A percentile compares a stretch with the other conserved stretches of the same genome.
These are phyloP conservation scores for Zygoascus biomembranicola DNA, from an alignment of 805 yeast genomes.

Conservation along the genomic window DNA sequence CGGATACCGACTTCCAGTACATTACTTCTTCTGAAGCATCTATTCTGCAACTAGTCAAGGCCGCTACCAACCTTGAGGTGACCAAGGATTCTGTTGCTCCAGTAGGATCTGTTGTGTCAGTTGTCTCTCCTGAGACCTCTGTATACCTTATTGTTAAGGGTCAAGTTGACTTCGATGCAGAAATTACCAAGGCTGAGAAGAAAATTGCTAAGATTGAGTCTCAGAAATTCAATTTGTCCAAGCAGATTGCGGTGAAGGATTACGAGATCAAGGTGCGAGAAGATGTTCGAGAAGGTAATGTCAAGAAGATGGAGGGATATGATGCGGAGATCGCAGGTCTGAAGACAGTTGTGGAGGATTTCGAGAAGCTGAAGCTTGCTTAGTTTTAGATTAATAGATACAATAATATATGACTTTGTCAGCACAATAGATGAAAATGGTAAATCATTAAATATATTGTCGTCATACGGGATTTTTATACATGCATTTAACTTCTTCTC, in stretches of 20 bases:
- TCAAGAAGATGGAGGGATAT: conserved; percentile 56
- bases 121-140: conserved; percentile 70
- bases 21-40: conserved; percentile 69
- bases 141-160: conserved; percentile 93
- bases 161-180: conserved; percentile 85
- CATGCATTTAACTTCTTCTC: conserved; percentile 26
- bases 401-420: neutral
- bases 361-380: conserved; percentile 66
- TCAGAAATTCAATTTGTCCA: conserved; percentile 54
- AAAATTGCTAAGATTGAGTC: conserved; percentile 62
- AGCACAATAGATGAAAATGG: too few relatives aligned
- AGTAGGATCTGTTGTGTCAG: conserved; percentile 79
- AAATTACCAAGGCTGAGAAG: conserved; percentile 72
- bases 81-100: conserved; percentile 56
- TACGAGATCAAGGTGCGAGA: conserved; percentile 79
- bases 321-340: conserved; percentile 86
- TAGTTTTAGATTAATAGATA: neutral
- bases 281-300: conserved; percentile 72
- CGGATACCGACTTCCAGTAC: conserved; percentile 40
- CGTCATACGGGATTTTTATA: too few relatives aligned
- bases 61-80: conserved; percentile 67
- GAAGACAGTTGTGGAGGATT: conserved; percentile 74
- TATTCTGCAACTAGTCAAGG: conserved; percentile 87
- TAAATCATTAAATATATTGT: neutral
- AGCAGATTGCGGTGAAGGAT: conserved; percentile 62